Conservation (phyloP, 129 eudicot species). For the Cynara cardunculus region DNA sequence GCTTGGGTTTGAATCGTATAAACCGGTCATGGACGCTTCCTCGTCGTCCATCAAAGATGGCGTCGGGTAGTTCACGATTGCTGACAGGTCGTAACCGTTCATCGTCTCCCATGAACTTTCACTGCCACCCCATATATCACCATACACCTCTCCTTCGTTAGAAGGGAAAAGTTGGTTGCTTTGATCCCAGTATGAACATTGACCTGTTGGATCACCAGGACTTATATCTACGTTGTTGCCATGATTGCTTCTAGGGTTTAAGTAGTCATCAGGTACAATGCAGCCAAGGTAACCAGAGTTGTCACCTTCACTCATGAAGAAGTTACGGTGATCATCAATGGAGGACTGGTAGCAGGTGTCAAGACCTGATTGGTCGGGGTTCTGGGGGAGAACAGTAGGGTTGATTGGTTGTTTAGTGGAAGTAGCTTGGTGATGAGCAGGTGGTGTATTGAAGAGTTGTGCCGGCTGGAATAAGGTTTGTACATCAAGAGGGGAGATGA, state of each 20-base stretch:
- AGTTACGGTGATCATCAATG: slow-evolving; percentile 33
- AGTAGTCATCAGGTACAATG: slow-evolving; percentile 81
- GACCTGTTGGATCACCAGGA: slow-evolving; percentile 1
- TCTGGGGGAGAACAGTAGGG: slow-evolving; percentile 18
- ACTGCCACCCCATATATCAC: slow-evolving; percentile 47
- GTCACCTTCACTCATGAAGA: slow-evolving; percentile 31
- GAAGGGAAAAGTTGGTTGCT: slow-evolving; percentile 26
- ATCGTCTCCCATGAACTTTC: slow-evolving; percentile 51
- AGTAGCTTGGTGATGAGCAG: slow-evolving; percentile 4
- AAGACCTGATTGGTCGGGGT: slow-evolving; percentile 32
- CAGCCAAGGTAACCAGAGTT: slow-evolving; percentile 91
- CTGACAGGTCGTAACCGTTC: slow-evolving; percentile 56
- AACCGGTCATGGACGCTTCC: slow-evolving; percentile 32
- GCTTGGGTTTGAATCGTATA: slow-evolving; percentile 21
- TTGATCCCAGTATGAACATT: slow-evolving; percentile 30
- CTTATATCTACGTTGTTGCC: neutral
- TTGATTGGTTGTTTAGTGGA: slow-evolving; percentile 29
- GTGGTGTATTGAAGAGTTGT: slow-evolving; percentile 29
- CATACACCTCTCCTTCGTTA: slow-evolving; percentile 16
- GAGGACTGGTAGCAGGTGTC: slow-evolving; percentile 33
- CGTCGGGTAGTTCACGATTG: slow-evolving; percentile 41
- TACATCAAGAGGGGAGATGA: slow-evolving; percentile 49
- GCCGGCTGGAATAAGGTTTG: slow-evolving; percentile 35
- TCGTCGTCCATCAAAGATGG: slow-evolving; percentile 26
- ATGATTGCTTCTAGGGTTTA: slow-evolving; percentile 50